These are phyloP conservation scores for Aspergillus melleus DNA, from an alignment of 2,329 filamentous ascomycete genomes.

Conservation along the genomic window DNA sequence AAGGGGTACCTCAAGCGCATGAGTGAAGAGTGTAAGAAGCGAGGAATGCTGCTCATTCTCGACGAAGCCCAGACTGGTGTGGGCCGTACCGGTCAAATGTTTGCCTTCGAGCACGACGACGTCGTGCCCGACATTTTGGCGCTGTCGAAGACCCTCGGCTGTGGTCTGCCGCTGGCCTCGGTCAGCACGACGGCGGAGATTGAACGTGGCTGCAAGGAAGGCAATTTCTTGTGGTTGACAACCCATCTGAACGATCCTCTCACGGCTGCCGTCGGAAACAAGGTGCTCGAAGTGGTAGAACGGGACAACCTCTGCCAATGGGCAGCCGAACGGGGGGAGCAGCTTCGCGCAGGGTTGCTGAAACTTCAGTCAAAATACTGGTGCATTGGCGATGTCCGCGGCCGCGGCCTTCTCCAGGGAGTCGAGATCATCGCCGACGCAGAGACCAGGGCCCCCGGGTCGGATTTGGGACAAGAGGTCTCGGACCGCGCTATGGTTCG, in stretches of 20 bases:
- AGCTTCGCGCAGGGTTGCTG: slow-evolving; percentile 51
- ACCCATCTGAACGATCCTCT: slow-evolving; percentile 65
- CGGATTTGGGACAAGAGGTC: slow-evolving; percentile 51
- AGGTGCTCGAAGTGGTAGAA: slow-evolving; percentile 62
- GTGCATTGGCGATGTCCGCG: slow-evolving; percentile 63
- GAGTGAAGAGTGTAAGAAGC: slow-evolving; percentile 54
- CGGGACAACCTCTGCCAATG: slow-evolving; percentile 54
- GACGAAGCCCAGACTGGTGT: slow-evolving; percentile 63
- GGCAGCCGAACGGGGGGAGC: slow-evolving; percentile 46
- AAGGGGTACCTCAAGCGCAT: slow-evolving; percentile 59
- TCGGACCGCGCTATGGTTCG: slow-evolving; percentile 51
- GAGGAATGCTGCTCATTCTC: slow-evolving; percentile 59
- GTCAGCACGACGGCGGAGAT: slow-evolving; percentile 59
- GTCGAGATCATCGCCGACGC: slow-evolving; percentile 58
- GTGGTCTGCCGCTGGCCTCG: slow-evolving; percentile 59
- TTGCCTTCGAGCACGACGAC: slow-evolving; percentile 55
- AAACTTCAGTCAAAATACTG: slow-evolving; percentile 53
- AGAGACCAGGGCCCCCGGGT: slow-evolving; percentile 48
- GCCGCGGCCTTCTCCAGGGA: slow-evolving; percentile 59
- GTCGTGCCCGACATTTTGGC: slow-evolving; percentile 61
- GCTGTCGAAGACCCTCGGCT: slow-evolving; percentile 62
- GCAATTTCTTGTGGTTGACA: slow-evolving; percentile 58
- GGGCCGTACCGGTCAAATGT: slow-evolving; percentile 58
- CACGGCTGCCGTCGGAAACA: slow-evolving; percentile 60
- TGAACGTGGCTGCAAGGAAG: slow-evolving; percentile 49